Base-by-base conservation (phyloP, 2,329 filamentous ascomycete genomes). In the Xylariaceae sp. region DNA sequence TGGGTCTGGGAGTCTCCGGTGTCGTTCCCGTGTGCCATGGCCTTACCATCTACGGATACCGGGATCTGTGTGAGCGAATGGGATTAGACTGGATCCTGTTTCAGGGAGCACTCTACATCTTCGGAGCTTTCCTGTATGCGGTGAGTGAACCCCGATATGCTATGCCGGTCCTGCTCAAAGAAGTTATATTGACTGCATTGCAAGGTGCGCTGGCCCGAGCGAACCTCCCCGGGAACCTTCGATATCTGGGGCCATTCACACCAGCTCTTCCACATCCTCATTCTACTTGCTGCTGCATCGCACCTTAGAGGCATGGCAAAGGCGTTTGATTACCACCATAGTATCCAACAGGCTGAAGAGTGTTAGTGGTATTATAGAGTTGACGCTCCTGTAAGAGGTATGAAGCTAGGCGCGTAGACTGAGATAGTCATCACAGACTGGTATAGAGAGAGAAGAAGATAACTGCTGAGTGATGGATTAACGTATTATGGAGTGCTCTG, bases 181-280 rank as follows among this genome's bases (percentile, higher is more conserved):
- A 15, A 5, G 40, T 36, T 13, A n/a, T 53, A 62, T 61, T 59
- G 53, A 64, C 58, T 47, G 8, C 16, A 5, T 43, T 53, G 5
- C 26, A 51, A 88, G 84, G 77, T 81, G 49, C 85, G 94, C 36
- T 85, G 92, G 71, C 94, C 94, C 0, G 94, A 99, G 74, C 80
- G 89, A 55, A 83, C 80, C 65, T 80, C 75, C 42, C 94, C 92
- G 0, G 89, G 90, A 1, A 76, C 71, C 7, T 96, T 92, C 66
- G 94, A 99, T 71, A 88, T 96, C 48, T 88, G 88, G 81, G 92
- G 94, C 36, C 91, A 86, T 68, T 96, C 90, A 18, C 94, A 99
- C 71, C 94, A 99, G 73, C 87, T 99, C 60, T 99, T 99, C 70
- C 94, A 99, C 74, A 76, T 95, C 37, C 80, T 94, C 59, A 92